Evolutionary conservation across 164 flowering plant genomes (phyloP), one percentile per base, ranked within the genome.

Genomic region (Aristolochia californica): DNA sequence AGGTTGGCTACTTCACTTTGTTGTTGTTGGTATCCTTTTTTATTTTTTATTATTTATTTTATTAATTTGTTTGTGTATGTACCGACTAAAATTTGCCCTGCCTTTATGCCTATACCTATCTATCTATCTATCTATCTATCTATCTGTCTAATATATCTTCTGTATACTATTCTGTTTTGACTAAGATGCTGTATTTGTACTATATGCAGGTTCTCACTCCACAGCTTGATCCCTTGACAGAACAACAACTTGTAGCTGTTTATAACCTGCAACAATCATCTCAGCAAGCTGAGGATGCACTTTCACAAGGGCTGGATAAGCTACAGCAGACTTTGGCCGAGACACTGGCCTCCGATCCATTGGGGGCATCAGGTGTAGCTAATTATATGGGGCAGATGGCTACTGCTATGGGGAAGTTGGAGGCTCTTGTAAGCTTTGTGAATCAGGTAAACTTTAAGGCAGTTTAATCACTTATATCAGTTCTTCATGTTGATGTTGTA

Each of bases 231-330:
- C 75, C 80, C 23, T 69, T 91, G 71, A 58, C 90, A 25, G 91
- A 91, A 1, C 75, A 78, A 49, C 98, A 91, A 64, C 11, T 67
- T 44, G 1, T 66, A 56, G 79, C 77, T 16, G 76, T 83, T 13
- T 59, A 45, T 47, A 87, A 72, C 65, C 84, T 93, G 51, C 73
- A 59, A 64, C 85, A 80, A 50, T 80, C 96, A 26, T 87, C 96
- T 71, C 88, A 80, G 69, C 97, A 93, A 74, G 91, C 88, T 20
- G 98, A 93, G 73, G 98, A 93, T 63, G 95, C 98, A 34, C 84
- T 93, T 45, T 73, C 89, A 23, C 97, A 85, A 64, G 98, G 98
- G 53, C 80, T 93, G 98, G 91, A 82, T 0, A 85, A 80, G 70
- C 91, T 93, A 40, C 93, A 82, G 70, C 75, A 72, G 53, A 78